Percentiles rank a stretch among this genome's conserved stretches.
These are phyloP conservation scores for Aspergillus cristatus DNA, from an alignment of 495 filamentous ascomycete species.

Conservation along the genomic window DNA sequence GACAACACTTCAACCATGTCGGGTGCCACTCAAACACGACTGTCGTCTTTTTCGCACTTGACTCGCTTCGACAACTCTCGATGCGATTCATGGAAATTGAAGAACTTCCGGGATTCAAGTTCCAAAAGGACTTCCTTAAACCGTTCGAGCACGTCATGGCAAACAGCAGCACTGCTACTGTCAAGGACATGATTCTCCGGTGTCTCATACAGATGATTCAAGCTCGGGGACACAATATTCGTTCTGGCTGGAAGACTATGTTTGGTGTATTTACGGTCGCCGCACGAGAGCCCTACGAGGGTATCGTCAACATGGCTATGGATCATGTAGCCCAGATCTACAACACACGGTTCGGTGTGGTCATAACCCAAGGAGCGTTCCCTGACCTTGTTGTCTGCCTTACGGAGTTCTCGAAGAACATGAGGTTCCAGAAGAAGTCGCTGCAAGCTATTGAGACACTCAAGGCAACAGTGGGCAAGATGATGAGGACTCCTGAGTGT, in stretches of 20 bases:
- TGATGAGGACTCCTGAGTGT: slow-evolving; percentile 94
- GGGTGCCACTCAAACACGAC: slow-evolving; percentile 91
- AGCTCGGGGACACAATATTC: slow-evolving; percentile 88
- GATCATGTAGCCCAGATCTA: slow-evolving; percentile 98
- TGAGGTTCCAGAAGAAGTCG: slow-evolving; percentile 94
- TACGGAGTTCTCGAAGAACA: slow-evolving; percentile 97
- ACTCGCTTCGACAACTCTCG: slow-evolving; percentile 87
- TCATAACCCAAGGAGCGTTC: slow-evolving; percentile 94
- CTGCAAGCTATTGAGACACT: slow-evolving; percentile 92
- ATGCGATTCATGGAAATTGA: slow-evolving; percentile 99
- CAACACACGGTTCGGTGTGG: slow-evolving; percentile 89
- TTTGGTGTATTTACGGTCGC: slow-evolving; percentile 98
- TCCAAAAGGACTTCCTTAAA: slow-evolving; percentile 98
- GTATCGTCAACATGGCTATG: slow-evolving; percentile 91
- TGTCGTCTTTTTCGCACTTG: slow-evolving; percentile 94
- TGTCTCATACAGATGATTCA: slow-evolving; percentile 99
- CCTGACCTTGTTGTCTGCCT: slow-evolving; percentile 92
- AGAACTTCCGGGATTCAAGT: slow-evolving; percentile 96
- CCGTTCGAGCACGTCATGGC: slow-evolving; percentile 96
- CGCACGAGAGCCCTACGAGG: slow-evolving; percentile 82
- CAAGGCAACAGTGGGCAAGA: slow-evolving; percentile 81
- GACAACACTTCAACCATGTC: slow-evolving; percentile 95
- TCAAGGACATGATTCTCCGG: slow-evolving; percentile 97
- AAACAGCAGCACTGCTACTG: slow-evolving; percentile 77
- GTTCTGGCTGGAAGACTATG: slow-evolving; percentile 98